Base-by-base conservation (phyloP, 306 rosid genomes). In the Luffa aegyptiaca region DNA sequence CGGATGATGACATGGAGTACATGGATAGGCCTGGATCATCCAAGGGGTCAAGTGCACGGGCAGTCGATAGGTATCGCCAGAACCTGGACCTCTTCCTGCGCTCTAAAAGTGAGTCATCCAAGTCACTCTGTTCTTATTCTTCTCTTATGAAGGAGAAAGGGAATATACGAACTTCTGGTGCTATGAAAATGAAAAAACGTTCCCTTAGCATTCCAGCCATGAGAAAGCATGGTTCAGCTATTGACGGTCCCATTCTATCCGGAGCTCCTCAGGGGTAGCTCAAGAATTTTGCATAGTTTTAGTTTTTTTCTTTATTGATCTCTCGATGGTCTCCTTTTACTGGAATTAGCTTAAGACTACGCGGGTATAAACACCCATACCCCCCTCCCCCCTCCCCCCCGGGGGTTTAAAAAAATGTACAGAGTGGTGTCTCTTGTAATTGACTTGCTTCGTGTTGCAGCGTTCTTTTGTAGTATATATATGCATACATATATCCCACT, bases 1-100 rank as follows among this genome's bases (percentile, higher is more conserved):
- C 89, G 0, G 97, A 84, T 0, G 83, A 81, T 16, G 93, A 90
- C 14, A 81, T 88, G 3, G 95, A 83, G 76, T 79, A 26, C 59
- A 90, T 84, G 85, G 75, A 83, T 6, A 58, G 35, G 36, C 82
- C 78, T 3, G 83, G 79, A 21, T n/a, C 42, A 42, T 46, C 35
- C 0, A 78, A 42, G 62, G 74, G 51, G 18, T 61, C 5, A 9
- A 78, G 72, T 45, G 69, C 41, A 44, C 10, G 20, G 6, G 41
- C n/a, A 8, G 45, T 58, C 8, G 81, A 78, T 78, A 31, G 39
- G 57, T 62, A 78, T 61, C 71, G 14, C 48, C 74, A 31, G 31
- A 42, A 62, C 18, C 14, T 62, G 45, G 81, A 78, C 44, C 57
- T 5, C n/a, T 45, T 78, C 58, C 45, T 33, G 45, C 79, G 12